These are phyloP conservation scores for Yamadazyma sp. DNA, from an alignment of 1,139 yeast genomes.

Conservation along the genomic window DNA sequence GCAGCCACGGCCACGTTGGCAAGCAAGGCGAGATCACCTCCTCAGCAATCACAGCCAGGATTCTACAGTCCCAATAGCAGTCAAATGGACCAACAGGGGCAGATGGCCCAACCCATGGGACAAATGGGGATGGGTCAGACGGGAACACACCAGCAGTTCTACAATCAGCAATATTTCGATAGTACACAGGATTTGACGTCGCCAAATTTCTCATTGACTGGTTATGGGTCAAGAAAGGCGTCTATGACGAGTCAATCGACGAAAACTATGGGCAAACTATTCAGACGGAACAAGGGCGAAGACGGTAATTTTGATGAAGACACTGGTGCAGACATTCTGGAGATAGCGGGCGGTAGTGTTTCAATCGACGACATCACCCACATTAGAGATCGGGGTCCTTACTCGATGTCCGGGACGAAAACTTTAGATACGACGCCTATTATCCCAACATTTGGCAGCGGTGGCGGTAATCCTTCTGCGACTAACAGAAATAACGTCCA, in stretches of 20 bases:
- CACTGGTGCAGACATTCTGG: conserved; percentile 47
- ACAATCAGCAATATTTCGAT: conserved; percentile 6
- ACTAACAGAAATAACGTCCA: conserved; percentile 45
- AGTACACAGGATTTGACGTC: conserved; percentile 18
- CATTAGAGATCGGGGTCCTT: conserved; percentile 62
- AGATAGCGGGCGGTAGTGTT: conserved; percentile 40
- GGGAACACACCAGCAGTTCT: conserved; percentile 10
- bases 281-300: conserved; percentile 40
- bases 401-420: conserved; percentile 44
- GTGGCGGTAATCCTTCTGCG: conserved; percentile 16
- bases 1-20: conserved; percentile 13
- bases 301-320: conserved; percentile 50
- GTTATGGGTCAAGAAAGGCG: conserved; percentile 31
- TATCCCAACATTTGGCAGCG: conserved; percentile 59
- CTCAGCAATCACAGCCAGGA: background rate
- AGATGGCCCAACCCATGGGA: background rate
- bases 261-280: conserved; percentile 40
- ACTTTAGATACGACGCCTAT: conserved; percentile 65
- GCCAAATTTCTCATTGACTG: conserved; percentile 16
- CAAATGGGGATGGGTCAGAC: background rate
- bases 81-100: background rate
- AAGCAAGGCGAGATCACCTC: conserved; percentile 5
- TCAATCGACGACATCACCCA: conserved; percentile 66
- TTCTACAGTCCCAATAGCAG: background rate
- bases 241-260: conserved; percentile 45